phyloP scores from a whole-genome alignment of 768 basidiomycete species.

The Chlorophyllum brunneum region DNA sequence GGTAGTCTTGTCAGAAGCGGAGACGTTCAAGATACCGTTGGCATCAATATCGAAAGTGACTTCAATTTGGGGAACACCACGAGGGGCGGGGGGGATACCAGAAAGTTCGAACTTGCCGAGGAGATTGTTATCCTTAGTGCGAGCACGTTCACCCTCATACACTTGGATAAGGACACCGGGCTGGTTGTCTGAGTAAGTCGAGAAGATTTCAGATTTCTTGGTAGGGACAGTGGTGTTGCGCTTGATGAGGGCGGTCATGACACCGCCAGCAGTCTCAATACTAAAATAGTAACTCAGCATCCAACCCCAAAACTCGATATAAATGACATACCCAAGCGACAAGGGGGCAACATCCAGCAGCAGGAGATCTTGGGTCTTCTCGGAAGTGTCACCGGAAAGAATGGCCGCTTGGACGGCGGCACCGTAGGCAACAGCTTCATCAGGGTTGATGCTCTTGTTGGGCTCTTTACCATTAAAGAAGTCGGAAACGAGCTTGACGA shows the following conservation, averaged over 20 bases:
- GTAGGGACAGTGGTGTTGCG: conserved; percentile 98
- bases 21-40: conserved; percentile 94
- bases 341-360: conserved; percentile 92
- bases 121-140: conserved; percentile 97
- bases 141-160: conserved; percentile 96
- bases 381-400: conserved; percentile 95
- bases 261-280: conserved; percentile 99
- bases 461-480: conserved; percentile 99
- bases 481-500: conserved; percentile 96
- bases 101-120: conserved; percentile 98
- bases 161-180: conserved; percentile 98
- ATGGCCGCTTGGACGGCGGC: conserved; percentile 98
- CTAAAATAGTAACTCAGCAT: conserved; percentile 27
- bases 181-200: conserved; percentile 98
- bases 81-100: conserved; percentile 93
- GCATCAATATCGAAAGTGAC: conserved; percentile 99
- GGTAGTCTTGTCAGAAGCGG: conserved; percentile 93
- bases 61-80: conserved; percentile 96
- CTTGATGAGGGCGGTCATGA: conserved; percentile 98
- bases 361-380: conserved; percentile 95
- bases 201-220: conserved; percentile 98
- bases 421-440: conserved; percentile 98
- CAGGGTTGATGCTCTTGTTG: conserved; percentile 99
- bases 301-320: conserved; percentile 22
- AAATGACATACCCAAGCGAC: conserved; percentile 53